A percentile compares a stretch with the other conserved stretches of the same genome.
phyloP scores from a whole-genome alignment of 768 basidiomycete genomes.

The Pleurotus citrinopileatus region DNA sequence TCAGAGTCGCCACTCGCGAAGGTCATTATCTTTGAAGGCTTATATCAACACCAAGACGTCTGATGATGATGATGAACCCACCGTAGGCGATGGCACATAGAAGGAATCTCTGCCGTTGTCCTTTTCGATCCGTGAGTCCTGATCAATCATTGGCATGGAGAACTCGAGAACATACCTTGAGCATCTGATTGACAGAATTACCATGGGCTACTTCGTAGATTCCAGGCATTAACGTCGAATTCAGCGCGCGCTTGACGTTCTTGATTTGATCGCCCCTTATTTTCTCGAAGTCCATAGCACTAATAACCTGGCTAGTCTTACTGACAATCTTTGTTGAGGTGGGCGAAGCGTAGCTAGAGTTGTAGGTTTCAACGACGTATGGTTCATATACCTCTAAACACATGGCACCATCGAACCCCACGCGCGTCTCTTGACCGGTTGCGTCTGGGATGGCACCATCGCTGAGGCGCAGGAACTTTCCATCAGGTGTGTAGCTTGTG shows the following conservation, averaged over 20 bases:
- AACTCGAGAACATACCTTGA: conserved; percentile 23
- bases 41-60: background rate
- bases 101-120: conserved; percentile 36
- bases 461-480: conserved; percentile 16
- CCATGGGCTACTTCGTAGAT: conserved; percentile 31
- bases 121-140: conserved; percentile 13
- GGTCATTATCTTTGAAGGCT: conserved; percentile 28
- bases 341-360: conserved; percentile 25
- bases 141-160: background rate
- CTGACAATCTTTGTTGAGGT: conserved; percentile 28
- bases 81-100: conserved; percentile 41
- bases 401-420: conserved; percentile 16
- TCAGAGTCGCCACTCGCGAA: conserved; percentile 28
- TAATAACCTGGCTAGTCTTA: conserved; percentile 23
- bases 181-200: conserved; percentile 34
- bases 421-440: conserved; percentile 7
- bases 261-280: conserved; percentile 18
- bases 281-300: conserved; percentile 20
- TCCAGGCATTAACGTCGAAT: conserved; percentile 23
- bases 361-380: conserved; percentile 16
- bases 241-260: conserved; percentile 22
- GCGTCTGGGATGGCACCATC: conserved; percentile 10
- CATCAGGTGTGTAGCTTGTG: conserved; percentile 20
- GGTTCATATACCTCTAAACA: conserved; percentile 17
- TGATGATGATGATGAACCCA: conserved; percentile 15